A percentile compares a stretch with the other conserved stretches of the same genome.
Conservation (phyloP, 257 asterid species). For the Parsonsia alboflavescens region DNA sequence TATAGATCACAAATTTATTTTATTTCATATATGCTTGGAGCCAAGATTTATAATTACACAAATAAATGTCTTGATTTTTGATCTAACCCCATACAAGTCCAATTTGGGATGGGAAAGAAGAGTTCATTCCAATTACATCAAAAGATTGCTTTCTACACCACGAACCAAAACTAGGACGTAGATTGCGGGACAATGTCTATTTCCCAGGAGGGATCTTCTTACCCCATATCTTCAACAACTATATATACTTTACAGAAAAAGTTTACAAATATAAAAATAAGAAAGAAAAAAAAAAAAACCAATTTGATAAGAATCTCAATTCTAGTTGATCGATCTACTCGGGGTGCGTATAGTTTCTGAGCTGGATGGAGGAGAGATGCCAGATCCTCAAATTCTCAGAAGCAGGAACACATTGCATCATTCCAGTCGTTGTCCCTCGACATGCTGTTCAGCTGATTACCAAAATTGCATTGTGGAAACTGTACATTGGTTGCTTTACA, state of each 20-base stretch:
- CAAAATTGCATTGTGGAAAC: not conserved
- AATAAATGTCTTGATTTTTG: not conserved
- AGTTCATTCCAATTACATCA: slow-evolving; percentile 5
- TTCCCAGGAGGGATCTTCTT: not conserved
- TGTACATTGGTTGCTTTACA: not conserved
- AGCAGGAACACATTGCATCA: slow-evolving; percentile 11
- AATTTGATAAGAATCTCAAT: not conserved
- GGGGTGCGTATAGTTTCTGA: not conserved
- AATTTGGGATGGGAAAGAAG: not conserved
- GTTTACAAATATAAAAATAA: not conserved
- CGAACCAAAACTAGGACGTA: slow-evolving; percentile 9
- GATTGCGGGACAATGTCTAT: not conserved
- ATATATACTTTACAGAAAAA: not conserved
- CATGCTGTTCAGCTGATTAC: slow-evolving; percentile 2
- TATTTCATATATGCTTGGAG: not conserved
- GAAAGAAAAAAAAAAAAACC: slow-evolving; percentile 11
- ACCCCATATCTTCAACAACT: slow-evolving; percentile 5
- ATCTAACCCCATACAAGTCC: not conserved
- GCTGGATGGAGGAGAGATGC: not conserved
- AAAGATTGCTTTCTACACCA: slow-evolving; percentile 1
- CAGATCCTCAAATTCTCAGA: slow-evolving; percentile 5
- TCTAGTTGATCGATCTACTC: not conserved
- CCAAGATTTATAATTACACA: not conserved
- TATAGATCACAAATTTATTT: not conserved
- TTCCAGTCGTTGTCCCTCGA: not conserved